Evolutionary conservation across 2,329 filamentous ascomycete genomes (phyloP).

Genomic region (Aspergillus sclerotialis): DNA sequence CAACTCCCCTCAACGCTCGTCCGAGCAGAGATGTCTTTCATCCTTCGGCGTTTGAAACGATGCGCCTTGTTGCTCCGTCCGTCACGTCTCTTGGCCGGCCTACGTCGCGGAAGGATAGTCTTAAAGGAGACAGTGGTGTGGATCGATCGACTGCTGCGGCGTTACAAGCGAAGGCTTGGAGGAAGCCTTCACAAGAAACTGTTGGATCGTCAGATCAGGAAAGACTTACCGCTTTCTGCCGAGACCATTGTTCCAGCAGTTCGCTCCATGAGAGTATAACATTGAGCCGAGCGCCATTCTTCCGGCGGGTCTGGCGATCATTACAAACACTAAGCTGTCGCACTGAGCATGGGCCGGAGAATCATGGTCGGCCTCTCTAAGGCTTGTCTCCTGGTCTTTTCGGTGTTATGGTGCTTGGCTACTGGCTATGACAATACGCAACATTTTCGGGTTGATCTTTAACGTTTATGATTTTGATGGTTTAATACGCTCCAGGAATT

Average conservation of each 20-base stretch:
- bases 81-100: constrained; percentile 25
- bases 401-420: too few relatives aligned
- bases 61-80: constrained; percentile 31
- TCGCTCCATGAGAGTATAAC: constrained; percentile 15
- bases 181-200: constrained; percentile 14
- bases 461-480: too few relatives aligned
- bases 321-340: constrained; percentile 20
- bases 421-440: too few relatives aligned
- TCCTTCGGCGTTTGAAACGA: constrained; percentile 19
- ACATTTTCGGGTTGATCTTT: too few relatives aligned
- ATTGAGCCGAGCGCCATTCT: constrained; percentile 13
- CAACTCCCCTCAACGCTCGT: constrained; percentile 13
- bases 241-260: constrained; percentile 20
- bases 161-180: constrained; percentile 27
- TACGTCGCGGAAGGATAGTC: constrained; percentile 20
- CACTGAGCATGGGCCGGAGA: constrained; percentile 5
- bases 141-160: constrained; percentile 30
- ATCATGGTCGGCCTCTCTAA: too few relatives aligned
- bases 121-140: constrained; percentile 19
- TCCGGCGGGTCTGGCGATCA: constrained; percentile 19
- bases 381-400: too few relatives aligned
- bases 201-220: constrained; percentile 14
- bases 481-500: too few relatives aligned
- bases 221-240: constrained; percentile 23
- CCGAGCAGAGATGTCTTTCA: constrained; percentile 19